phyloP scores from a whole-genome alignment of 208 protist species.

The Trypanosoma mega region DNA sequence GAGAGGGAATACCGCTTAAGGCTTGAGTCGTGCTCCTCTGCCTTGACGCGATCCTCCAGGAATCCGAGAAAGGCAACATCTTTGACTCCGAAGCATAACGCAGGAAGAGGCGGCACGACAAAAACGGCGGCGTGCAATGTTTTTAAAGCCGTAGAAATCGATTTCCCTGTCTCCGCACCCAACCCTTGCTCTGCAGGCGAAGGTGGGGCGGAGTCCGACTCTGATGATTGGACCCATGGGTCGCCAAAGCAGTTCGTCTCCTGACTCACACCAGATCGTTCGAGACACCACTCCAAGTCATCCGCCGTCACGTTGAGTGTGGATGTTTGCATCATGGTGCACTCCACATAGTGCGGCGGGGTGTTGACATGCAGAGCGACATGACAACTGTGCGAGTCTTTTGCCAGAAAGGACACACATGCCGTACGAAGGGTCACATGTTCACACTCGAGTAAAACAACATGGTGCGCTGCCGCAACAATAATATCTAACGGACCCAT shows the following conservation, averaged over 20 bases:
- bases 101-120: slow-evolving; percentile 42
- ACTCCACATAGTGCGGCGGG: slow-evolving; percentile 46
- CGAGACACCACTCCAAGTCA: slow-evolving; percentile 44
- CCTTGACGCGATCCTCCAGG: slow-evolving; percentile 29
- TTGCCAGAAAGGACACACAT: slow-evolving; percentile 48
- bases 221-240: slow-evolving; percentile 14
- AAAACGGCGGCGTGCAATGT: slow-evolving; percentile 42
- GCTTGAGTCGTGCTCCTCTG: too few species aligned
- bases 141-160: slow-evolving; percentile 1
- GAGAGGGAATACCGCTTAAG: too few species aligned
- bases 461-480: slow-evolving; percentile 44
- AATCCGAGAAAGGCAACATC: slow-evolving; percentile 22
- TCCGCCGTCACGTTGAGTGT: slow-evolving; percentile 61
- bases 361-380: slow-evolving; percentile 75
- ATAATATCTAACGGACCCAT: slow-evolving; percentile 70
- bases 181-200: not conserved
- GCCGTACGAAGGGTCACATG: slow-evolving; percentile 67
- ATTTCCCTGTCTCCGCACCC: slow-evolving; percentile 16
- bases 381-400: slow-evolving; percentile 61
- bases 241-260: slow-evolving; percentile 50
- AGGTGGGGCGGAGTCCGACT: not conserved
- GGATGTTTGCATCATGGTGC: slow-evolving; percentile 53
- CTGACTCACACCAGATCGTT: slow-evolving; percentile 33
- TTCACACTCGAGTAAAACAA: slow-evolving; percentile 63
- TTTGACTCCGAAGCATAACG: slow-evolving; percentile 41